phyloP scores from a whole-genome alignment of 148 eudicot species.

The Silene latifolia region DNA sequence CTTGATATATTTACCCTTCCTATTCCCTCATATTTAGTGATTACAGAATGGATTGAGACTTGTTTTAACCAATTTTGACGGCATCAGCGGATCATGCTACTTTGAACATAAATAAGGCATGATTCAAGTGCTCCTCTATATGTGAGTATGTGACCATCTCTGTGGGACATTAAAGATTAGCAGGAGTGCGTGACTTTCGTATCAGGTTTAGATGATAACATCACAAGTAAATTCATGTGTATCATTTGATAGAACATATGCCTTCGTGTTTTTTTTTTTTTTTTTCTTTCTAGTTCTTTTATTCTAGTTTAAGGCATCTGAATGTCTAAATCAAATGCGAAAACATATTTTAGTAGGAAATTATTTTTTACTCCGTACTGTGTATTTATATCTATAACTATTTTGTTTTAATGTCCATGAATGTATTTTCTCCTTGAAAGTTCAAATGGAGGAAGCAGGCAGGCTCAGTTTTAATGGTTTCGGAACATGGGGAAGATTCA shows the following conservation, averaged over 20 bases:
- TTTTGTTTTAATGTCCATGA: not conserved
- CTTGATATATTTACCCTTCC: not conserved
- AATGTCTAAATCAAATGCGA: too few species aligned
- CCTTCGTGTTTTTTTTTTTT: too few species aligned
- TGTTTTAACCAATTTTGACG: constrained; percentile 20
- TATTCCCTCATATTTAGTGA: not conserved
- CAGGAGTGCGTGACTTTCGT: not conserved
- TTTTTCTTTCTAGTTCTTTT: too few species aligned
- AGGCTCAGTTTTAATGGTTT: not conserved
- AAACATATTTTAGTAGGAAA: not conserved
- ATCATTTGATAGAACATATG: not conserved
- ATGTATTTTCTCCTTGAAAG: constrained; percentile 1
- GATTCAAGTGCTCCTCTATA: not conserved
- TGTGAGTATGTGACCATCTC: constrained; percentile 1
- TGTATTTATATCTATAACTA: not conserved
- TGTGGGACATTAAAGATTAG: constrained; percentile 12
- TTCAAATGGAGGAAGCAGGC: not conserved
- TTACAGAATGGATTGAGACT: not conserved
- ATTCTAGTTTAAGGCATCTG: not conserved
- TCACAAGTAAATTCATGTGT: not conserved
- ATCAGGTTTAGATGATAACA: constrained; percentile 7
- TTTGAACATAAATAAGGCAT: constrained; percentile 15
- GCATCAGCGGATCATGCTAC: constrained; percentile 13
- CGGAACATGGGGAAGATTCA: not conserved
- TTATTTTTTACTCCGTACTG: not conserved